phyloP scores from a whole-genome alignment of 371 early-diverging fungal species.

The Apophysomyces sp. region DNA sequence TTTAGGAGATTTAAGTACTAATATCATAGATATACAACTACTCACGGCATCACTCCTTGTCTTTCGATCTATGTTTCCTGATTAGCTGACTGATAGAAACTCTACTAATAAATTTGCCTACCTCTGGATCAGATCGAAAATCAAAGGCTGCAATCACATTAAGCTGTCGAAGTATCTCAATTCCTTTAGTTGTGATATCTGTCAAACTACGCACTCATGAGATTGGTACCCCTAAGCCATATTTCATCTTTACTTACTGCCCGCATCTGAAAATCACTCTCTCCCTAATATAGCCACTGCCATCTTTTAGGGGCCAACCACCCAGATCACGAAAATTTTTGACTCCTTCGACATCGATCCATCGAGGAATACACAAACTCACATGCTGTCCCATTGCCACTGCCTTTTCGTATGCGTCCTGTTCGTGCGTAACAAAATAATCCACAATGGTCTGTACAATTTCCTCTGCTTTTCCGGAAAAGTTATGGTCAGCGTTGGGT shows the following conservation, averaged over 20 bases:
- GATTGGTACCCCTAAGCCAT: background rate
- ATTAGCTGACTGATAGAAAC: background rate
- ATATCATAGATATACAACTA: background rate
- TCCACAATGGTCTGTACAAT: conserved; percentile 35
- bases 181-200: conserved; percentile 43
- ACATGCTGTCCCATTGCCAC: conserved; percentile 29
- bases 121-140: conserved; percentile 55
- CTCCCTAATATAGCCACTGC: conserved; percentile 41
- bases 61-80: conserved; percentile 24
- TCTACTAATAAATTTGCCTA: background rate
- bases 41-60: conserved; percentile 46
- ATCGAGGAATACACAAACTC: conserved; percentile 34
- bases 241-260: conserved; percentile 25
- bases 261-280: conserved; percentile 49
- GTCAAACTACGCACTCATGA: conserved; percentile 16
- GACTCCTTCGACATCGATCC: conserved; percentile 56
- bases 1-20: conserved; percentile 3
- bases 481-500: conserved; percentile 60
- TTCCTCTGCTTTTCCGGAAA: conserved; percentile 43
- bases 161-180: conserved; percentile 39
- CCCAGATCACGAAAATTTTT: conserved; percentile 62
- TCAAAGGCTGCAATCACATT: conserved; percentile 58
- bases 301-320: conserved; percentile 43
- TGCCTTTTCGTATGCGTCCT: conserved; percentile 46
- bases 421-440: conserved; percentile 44